Evolutionary conservation across 2,329 filamentous ascomycete genomes (phyloP).

Genomic region (Dactylonectria estremocensis): DNA sequence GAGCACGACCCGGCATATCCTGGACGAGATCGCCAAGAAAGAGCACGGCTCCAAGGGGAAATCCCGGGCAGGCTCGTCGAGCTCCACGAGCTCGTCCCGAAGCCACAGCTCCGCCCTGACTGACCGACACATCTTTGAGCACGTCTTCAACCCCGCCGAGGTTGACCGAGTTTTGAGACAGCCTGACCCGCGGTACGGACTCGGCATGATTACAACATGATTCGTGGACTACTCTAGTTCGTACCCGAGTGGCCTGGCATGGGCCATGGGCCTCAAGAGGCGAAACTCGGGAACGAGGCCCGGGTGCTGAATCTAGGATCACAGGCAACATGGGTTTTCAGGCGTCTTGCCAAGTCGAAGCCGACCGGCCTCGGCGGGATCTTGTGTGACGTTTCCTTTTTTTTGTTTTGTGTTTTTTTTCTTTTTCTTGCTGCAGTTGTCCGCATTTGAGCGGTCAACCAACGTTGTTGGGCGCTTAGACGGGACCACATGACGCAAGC

Average conservation of each 20-base stretch:
- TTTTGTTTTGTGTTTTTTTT: slow-evolving; percentile 29
- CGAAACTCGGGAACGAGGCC: slow-evolving; percentile 12
- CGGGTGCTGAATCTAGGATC: slow-evolving; percentile 25
- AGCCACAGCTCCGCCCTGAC: slow-evolving; percentile 50
- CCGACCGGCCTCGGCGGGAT: slow-evolving; percentile 37
- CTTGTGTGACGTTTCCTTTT: slow-evolving; percentile 41
- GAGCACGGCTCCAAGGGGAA: slow-evolving; percentile 55
- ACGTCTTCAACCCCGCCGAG: slow-evolving; percentile 66
- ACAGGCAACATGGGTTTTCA: slow-evolving; percentile 27
- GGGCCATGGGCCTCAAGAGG: slow-evolving; percentile 15
- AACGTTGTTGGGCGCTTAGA: slow-evolving; percentile 38
- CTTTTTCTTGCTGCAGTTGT: slow-evolving; percentile 33
- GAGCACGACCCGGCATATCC: slow-evolving; percentile 67
- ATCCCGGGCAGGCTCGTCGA: slow-evolving; percentile 49
- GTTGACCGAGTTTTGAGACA: slow-evolving; percentile 65
- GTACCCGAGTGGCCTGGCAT: slow-evolving; percentile 26
- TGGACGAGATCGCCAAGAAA: slow-evolving; percentile 71
- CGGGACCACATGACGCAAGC: slow-evolving; percentile 32
- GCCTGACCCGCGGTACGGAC: slow-evolving; percentile 69
- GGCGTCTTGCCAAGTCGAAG: slow-evolving; percentile 34
- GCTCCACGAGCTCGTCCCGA: slow-evolving; percentile 49
- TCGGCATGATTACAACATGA: slow-evolving; percentile 66
- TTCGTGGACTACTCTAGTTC: slow-evolving; percentile 14
- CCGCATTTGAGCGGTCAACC: slow-evolving; percentile 39
- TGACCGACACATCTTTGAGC: slow-evolving; percentile 69